Percentiles rank a stretch among this genome's conserved stretches.
Conservation (phyloP, 306 rosid species). For the Spatholobus suberectus region DNA sequence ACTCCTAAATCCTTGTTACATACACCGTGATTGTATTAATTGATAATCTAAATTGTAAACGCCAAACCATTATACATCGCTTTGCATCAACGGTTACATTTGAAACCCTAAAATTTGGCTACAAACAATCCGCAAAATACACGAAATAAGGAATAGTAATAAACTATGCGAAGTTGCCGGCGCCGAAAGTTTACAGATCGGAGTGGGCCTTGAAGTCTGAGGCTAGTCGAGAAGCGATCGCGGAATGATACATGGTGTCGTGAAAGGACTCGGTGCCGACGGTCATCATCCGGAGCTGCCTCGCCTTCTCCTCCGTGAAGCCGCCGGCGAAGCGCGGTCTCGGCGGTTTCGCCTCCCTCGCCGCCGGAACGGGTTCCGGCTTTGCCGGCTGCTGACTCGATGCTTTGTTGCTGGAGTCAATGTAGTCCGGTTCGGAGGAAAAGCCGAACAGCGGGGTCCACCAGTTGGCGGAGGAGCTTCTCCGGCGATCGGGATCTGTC, state of each 20-base stretch:
- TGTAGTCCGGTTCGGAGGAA: slow-evolving; percentile 89
- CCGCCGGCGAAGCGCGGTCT: slow-evolving; percentile 67
- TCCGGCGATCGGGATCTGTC: slow-evolving; percentile 49
- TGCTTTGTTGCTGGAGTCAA: slow-evolving; percentile 47
- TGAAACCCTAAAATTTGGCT: slow-evolving; percentile 16
- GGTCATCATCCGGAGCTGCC: slow-evolving; percentile 74
- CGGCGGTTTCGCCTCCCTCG: slow-evolving; percentile 19
- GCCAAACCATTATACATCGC: slow-evolving; percentile 1
- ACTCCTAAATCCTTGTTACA: slow-evolving; percentile 3
- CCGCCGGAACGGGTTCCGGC: slow-evolving; percentile 32
- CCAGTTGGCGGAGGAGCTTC: slow-evolving; percentile 63
- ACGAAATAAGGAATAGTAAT: not conserved
- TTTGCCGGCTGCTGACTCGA: slow-evolving; percentile 1
- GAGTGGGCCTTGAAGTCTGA: slow-evolving; percentile 65
- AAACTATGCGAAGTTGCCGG: not conserved
- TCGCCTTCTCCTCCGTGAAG: slow-evolving; percentile 92
- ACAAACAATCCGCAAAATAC: not conserved
- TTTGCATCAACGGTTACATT: slow-evolving; percentile 23
- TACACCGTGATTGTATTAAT: not conserved
- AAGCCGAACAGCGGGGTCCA: slow-evolving; percentile 84
- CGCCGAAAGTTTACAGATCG: slow-evolving; percentile 48
- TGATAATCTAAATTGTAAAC: not conserved
- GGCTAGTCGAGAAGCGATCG: slow-evolving; percentile 93
- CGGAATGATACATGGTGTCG: slow-evolving; percentile 92
- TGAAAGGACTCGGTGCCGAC: slow-evolving; percentile 68